Evolutionary conservation across 768 basidiomycete genomes (phyloP), one percentile per base, ranked within the genome.

Genomic region (Tricholoma matsutake): DNA sequence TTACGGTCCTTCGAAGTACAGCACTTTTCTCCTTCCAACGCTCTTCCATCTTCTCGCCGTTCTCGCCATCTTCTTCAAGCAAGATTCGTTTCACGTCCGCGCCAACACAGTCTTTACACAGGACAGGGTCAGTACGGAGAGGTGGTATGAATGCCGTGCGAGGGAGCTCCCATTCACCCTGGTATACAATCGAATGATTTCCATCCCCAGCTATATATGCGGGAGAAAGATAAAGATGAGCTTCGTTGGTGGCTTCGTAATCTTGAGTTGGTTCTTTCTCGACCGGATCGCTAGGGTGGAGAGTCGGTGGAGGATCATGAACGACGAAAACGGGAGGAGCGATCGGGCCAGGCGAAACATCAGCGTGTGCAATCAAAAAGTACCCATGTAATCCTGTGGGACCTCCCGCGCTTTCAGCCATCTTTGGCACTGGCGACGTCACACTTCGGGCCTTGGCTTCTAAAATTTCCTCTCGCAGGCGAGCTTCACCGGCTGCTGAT

Each of bases 301-400:
- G 41, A 4, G 61, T 63, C 0, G 72, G 69, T 20, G 61, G 69
- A 20, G 72, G 71, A 18, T 68, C 71, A 52, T 72, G 68, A 0
- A 71, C 56, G 8, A 76, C 70, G 45, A 67, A 78, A 35, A 77
- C 57, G 39, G 60, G 69, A 0, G 71, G 70, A n/a, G 63, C 57
- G 34, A 61, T 59, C 10, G 66, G 70, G 6, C 67, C 69, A 6
- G 49, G 41, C 8, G 51, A 45, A 7, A 54, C 34, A 8, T 52
- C 41, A 7, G 56, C 49, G 1, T 43, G 6, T 1, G 65, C 61
- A 14, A 41, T 47, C 7, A 67, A 39, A 32, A 69, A 25, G 47
- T 62, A 61, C 1, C 65, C 64, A 22, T 64, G 43, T 11, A 18
- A 6, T 14, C 34, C 28, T 29, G 35, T n/a, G 3, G 29, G 34